These are phyloP conservation scores for Eucalyptus regnans DNA, from an alignment of 345 rosid species.

Conservation along the genomic window DNA sequence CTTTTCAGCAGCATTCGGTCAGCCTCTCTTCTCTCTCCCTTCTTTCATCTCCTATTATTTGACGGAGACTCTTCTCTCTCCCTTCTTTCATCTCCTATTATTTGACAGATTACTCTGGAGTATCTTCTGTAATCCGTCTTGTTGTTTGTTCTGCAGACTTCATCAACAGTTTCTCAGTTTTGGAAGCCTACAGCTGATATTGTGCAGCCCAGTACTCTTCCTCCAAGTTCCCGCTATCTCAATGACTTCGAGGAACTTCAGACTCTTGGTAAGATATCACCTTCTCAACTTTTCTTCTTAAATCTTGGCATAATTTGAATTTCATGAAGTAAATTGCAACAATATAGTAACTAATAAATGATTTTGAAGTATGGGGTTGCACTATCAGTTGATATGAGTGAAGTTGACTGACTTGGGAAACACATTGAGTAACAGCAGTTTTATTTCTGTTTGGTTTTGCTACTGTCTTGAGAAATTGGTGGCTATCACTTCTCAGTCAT, in stretches of 20 bases:
- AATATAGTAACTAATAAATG: neutral
- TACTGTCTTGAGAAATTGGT: neutral
- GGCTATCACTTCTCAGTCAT: neutral
- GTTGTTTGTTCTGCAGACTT: constrained; percentile 27
- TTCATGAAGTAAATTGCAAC: neutral
- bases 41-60: neutral
- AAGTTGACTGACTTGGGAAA: neutral
- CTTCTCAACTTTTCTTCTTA: neutral
- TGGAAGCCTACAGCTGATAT: constrained; percentile 65
- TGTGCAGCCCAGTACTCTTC: constrained; percentile 32
- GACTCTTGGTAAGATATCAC: constrained; percentile 50
- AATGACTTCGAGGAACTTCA: constrained; percentile 93
- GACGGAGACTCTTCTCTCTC: neutral
- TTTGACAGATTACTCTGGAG: neutral
- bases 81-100: neutral
- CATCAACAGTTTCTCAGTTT: constrained; percentile 72
- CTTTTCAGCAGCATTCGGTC: constrained; percentile 64
- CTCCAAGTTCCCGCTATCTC: constrained; percentile 82
- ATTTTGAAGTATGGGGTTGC: neutral
- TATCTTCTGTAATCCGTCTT: neutral
- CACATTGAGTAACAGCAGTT: neutral
- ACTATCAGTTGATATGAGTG: neutral
- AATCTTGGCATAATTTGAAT: neutral
- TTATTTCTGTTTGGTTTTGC: neutral
- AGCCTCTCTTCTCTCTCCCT: constrained; percentile 2